Base-by-base conservation (phyloP, 768 basidiomycete species). In the Cystofilobasidium ferigula region DNA sequence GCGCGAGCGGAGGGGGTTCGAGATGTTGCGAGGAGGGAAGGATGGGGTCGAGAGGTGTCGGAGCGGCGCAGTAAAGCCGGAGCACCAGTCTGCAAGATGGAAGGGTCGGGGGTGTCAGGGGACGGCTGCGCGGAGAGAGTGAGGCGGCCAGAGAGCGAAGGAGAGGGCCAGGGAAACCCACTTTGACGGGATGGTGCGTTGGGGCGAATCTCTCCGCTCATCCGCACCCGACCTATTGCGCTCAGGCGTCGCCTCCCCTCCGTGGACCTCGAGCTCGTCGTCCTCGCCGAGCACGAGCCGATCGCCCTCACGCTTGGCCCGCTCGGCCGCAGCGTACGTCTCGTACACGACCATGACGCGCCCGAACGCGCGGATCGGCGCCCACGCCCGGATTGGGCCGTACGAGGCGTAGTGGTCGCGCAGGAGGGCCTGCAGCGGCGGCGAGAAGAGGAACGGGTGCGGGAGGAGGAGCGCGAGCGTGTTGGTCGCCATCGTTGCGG, bases 361-460 rank as follows among this genome's bases (percentile, higher is more conserved):
- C 0, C 84, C 82, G 71, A 97, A 90, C 8, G 84, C 85, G 24
- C 82, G 83, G 7, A 98, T 76, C 4, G 91, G 90, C 0, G 87
- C 89, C 92, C 93, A 99, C 71, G 86, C 82, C 71, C 87, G 85
- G n/a, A 99, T 84, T 30, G 81, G 78, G 22, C 95, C 94, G 70
- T 86, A 92, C 3, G 80, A 72, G 3, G 78, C 79, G 73, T 98
- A 97, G 73, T 93, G 86, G 26, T 80, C 76, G 47, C 78, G 81
- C 28, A 97, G 79, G 22, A 86, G 81, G 14, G 81, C 76, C 28
- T 91, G 80, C 67, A 87, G 81, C 0, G 80, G 71, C 8, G 86
- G 84, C 40, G 85, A 80, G 78, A 97, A 94, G 75, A 92, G 89
- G 0, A 81, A 77, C 38, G 79, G 81, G 4, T 91, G 89, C 0